These are phyloP conservation scores for Penicillium sp. DNA, from an alignment of 2,329 filamentous ascomycete genomes.

Conservation along the genomic window DNA sequence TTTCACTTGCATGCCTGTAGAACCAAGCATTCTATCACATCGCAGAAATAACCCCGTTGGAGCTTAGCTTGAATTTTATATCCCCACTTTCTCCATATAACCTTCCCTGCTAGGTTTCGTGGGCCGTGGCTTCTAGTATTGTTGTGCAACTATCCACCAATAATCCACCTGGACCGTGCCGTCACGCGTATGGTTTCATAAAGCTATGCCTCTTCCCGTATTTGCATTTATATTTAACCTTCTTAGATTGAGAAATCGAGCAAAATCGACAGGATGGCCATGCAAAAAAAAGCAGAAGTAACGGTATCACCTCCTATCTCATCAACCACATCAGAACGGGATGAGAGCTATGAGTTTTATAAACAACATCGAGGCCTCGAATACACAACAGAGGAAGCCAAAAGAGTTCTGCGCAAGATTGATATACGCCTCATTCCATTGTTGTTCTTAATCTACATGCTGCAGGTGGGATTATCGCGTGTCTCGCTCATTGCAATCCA, in stretches of 20 bases:
- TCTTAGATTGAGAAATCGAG: not conserved
- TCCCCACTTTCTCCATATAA: not conserved
- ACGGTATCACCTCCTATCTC: constrained; percentile 10
- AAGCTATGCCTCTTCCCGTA: not conserved
- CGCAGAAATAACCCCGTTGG: not conserved
- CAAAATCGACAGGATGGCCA: not conserved
- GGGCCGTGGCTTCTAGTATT: not conserved
- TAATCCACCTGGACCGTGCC: not conserved
- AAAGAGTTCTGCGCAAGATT: constrained; percentile 53
- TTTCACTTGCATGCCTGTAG: not conserved
- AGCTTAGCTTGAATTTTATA: not conserved
- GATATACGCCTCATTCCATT: constrained; percentile 56
- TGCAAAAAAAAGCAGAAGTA: constrained; percentile 11
- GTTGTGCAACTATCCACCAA: constrained; percentile 4
- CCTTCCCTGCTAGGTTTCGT: not conserved
- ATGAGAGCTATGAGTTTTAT: constrained; percentile 41
- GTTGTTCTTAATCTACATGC: constrained; percentile 57
- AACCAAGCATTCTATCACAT: not conserved
- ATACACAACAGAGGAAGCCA: constrained; percentile 24
- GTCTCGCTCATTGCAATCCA: not conserved
- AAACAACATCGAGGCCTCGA: constrained; percentile 22
- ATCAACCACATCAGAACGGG: constrained; percentile 20
- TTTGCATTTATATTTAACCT: not conserved
- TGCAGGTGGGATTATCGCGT: constrained; percentile 49
- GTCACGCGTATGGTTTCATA: not conserved